Percentiles rank a stretch among this genome's conserved stretches.
Evolutionary conservation across 2,329 filamentous ascomycete species (phyloP).

Genomic region (Talaromyces sp.): DNA sequence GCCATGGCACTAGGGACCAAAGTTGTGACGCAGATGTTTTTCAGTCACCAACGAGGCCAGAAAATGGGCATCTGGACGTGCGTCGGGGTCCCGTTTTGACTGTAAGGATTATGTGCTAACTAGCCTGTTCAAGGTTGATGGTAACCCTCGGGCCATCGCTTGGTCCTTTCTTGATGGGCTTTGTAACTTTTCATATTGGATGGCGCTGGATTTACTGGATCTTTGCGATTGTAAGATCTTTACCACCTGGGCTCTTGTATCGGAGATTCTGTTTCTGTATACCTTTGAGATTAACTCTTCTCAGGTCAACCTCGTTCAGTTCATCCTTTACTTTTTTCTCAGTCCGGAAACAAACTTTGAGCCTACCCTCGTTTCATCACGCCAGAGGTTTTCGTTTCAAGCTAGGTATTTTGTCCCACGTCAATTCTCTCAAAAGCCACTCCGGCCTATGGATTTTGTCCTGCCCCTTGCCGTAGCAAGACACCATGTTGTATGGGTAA

Average conservation of each 20-base stretch:
- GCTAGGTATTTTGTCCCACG: not conserved
- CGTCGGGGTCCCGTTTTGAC: not conserved
- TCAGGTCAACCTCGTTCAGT: not conserved
- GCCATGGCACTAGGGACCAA: not conserved
- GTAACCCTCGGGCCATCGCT: not conserved
- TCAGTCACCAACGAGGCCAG: not conserved
- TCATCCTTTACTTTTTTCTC: not conserved
- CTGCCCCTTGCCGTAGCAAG: not conserved
- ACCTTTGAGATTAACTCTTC: not conserved
- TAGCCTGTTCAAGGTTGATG: not conserved
- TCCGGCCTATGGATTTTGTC: not conserved
- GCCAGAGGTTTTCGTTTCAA: not conserved
- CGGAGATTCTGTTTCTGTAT: not conserved
- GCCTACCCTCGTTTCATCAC: too few species aligned
- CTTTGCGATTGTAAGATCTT: not conserved
- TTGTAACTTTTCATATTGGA: not conserved
- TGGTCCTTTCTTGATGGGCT: not conserved
- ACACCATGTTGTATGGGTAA: not conserved
- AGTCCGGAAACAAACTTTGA: not conserved
- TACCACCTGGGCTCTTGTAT: not conserved
- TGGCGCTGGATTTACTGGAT: not conserved
- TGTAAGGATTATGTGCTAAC: not conserved
- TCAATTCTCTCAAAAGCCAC: not conserved
- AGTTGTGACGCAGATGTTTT: not conserved
- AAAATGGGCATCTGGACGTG: not conserved